Conservation (phyloP, 2,329 filamentous ascomycete genomes). For the Colletotrichum nymphaeae region DNA sequence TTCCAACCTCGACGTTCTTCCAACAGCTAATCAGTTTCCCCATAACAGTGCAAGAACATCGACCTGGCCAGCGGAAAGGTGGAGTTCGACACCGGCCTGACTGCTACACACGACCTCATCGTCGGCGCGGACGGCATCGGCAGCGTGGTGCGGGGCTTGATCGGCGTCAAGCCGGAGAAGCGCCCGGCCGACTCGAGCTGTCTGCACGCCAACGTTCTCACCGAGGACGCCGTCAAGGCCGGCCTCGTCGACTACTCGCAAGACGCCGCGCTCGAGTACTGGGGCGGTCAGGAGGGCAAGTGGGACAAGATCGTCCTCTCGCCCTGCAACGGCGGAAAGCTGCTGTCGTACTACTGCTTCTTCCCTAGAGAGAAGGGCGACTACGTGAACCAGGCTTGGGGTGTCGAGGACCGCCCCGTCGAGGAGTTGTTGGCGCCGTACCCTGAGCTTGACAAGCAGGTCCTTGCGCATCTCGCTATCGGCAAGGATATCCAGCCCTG, state of each 20-base stretch:
- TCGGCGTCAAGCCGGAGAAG: slow-evolving; percentile 72
- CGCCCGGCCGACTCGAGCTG: slow-evolving; percentile 71
- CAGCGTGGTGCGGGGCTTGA: slow-evolving; percentile 69
- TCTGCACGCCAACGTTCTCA: slow-evolving; percentile 72
- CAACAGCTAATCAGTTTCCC: neutral
- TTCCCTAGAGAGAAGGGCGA: slow-evolving; percentile 71
- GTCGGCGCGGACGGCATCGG: slow-evolving; percentile 76
- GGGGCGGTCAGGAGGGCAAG: slow-evolving; percentile 73
- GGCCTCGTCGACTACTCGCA: slow-evolving; percentile 73
- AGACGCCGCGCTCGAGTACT: slow-evolving; percentile 74
- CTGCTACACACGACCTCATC: slow-evolving; percentile 67
- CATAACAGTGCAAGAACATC: slow-evolving; percentile 57
- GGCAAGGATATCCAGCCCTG: slow-evolving; percentile 73
- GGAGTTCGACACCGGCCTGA: slow-evolving; percentile 63
- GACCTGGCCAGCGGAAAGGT: slow-evolving; percentile 62
- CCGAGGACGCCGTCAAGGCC: slow-evolving; percentile 67
- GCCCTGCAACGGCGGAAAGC: slow-evolving; percentile 73
- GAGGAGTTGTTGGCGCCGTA: slow-evolving; percentile 72
- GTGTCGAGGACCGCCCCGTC: slow-evolving; percentile 59
- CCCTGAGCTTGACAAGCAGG: slow-evolving; percentile 68
- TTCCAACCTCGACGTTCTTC: neutral
- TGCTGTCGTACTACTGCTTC: slow-evolving; percentile 78
- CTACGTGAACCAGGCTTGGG: slow-evolving; percentile 71
- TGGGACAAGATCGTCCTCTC: slow-evolving; percentile 79
- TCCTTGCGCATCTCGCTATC: slow-evolving; percentile 67